A percentile compares a stretch with the other conserved stretches of the same genome.
Conservation (phyloP, 192 early-diverging fungal species). For the Ambispora gerdemannii region DNA sequence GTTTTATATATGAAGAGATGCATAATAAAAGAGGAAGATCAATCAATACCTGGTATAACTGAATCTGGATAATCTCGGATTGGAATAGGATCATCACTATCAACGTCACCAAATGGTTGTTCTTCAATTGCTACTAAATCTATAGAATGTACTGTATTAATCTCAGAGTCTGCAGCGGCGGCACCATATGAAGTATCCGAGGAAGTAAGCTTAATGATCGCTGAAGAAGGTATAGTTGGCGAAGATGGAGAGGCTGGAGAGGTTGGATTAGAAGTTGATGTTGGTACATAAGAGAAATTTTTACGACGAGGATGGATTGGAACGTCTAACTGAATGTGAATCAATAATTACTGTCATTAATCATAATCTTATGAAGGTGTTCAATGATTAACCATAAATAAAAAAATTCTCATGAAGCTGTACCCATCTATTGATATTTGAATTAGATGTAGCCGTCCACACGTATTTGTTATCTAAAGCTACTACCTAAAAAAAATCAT, state of each 20-base stretch:
- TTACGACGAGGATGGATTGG: conserved; percentile 52
- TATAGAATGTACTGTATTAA: conserved; percentile 39
- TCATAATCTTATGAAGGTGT: no score
- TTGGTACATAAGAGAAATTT: not conserved
- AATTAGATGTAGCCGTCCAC: conserved; percentile 87
- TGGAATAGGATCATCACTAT: conserved; percentile 34
- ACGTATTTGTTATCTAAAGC: conserved; percentile 82
- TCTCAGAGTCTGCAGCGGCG: conserved; percentile 34
- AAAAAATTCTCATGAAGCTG: conserved; percentile 30
- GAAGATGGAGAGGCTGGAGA: conserved; percentile 3
- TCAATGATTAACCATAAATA: conserved; percentile 17
- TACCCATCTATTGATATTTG: conserved; percentile 85
- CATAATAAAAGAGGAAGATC: conserved; percentile 1
- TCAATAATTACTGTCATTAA: conserved; percentile 5
- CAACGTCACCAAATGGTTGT: not conserved
- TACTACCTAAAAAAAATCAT: conserved; percentile 54
- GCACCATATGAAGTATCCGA: conserved; percentile 38
- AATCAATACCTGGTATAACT: conserved; percentile 34
- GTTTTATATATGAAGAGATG: conserved; percentile 25
- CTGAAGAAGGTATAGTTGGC: conserved; percentile 40
- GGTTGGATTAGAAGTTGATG: not conserved
- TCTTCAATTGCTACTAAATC: conserved; percentile 31
- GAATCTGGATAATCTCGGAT: conserved; percentile 39
- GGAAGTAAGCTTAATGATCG: conserved; percentile 47
- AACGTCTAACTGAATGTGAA: conserved; percentile 53